Evolutionary conservation across 805 yeast genomes (phyloP).

Genomic region (Pichia phayaonensis): DNA sequence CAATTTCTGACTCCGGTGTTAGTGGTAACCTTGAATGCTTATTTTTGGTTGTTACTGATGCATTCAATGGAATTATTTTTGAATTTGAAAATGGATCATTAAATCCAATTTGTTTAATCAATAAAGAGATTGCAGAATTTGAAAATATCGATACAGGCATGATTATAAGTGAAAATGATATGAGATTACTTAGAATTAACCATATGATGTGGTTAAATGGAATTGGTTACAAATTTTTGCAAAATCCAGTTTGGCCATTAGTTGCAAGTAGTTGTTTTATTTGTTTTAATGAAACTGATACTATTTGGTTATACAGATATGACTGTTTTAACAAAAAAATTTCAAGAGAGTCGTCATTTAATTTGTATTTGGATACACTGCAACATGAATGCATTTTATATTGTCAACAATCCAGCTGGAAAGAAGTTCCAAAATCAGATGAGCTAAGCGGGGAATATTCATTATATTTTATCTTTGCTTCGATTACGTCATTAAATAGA

Average conservation of each 20-base stretch:
- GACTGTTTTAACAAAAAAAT: not conserved
- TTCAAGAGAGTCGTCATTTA: constrained; percentile 1
- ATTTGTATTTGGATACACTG: not conserved
- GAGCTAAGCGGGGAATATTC: not conserved
- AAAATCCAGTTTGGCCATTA: constrained; percentile 12
- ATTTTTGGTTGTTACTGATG: constrained; percentile 11
- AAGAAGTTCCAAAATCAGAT: not conserved
- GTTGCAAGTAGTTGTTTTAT: constrained; percentile 8
- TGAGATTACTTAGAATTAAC: not conserved
- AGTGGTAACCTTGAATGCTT: constrained; percentile 6
- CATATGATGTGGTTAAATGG: constrained; percentile 10
- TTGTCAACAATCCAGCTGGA: constrained; percentile 13
- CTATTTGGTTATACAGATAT: constrained; percentile 7
- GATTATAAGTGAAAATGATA: constrained; percentile 1
- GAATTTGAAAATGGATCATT: constrained; percentile 8
- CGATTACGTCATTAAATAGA: constrained; percentile 11
- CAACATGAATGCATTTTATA: constrained; percentile 11
- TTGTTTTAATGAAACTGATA: constrained; percentile 11
- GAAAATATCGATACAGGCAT: constrained; percentile 3
- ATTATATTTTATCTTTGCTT: constrained; percentile 2
- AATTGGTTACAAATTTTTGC: constrained; percentile 1
- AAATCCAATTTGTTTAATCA: constrained; percentile 3
- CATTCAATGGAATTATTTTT: constrained; percentile 12
- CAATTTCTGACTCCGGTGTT: constrained; percentile 13
- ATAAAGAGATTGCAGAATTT: constrained; percentile 2